Evolutionary conservation across 2,329 filamentous ascomycete genomes (phyloP).

Genomic region (Penicillium sp.): DNA sequence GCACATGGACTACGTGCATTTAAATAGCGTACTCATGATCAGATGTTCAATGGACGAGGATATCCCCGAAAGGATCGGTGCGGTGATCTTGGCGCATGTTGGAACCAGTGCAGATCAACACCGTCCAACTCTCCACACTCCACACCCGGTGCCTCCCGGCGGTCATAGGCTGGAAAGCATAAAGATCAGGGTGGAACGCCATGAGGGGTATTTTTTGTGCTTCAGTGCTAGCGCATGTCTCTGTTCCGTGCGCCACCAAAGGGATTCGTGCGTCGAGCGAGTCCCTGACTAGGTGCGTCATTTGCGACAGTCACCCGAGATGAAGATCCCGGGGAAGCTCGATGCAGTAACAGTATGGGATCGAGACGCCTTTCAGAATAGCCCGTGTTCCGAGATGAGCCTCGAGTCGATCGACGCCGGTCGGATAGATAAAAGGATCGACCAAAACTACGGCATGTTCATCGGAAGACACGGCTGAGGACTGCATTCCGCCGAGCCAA

Average conservation of each 20-base stretch:
- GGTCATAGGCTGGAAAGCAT: background rate
- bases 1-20: background rate
- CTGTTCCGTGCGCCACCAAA: background rate
- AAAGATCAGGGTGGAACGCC: background rate
- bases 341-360: background rate
- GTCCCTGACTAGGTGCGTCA: background rate
- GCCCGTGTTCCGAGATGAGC: background rate
- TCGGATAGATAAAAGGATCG: background rate
- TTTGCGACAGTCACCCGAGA: background rate
- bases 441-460: background rate
- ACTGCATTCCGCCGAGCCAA: conserved; percentile 9
- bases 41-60: background rate
- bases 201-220: background rate
- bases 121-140: background rate
- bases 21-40: background rate
- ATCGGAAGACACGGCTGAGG: background rate
- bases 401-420: background rate
- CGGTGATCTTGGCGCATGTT: background rate
- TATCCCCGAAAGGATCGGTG: background rate
- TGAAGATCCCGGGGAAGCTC: background rate
- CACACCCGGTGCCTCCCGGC: background rate
- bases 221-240: background rate
- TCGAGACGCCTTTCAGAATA: background rate
- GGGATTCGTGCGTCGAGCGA: background rate
- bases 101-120: background rate